Conservation (phyloP, 352 stramenopile genomes). For the Phytophthora brassicae region DNA sequence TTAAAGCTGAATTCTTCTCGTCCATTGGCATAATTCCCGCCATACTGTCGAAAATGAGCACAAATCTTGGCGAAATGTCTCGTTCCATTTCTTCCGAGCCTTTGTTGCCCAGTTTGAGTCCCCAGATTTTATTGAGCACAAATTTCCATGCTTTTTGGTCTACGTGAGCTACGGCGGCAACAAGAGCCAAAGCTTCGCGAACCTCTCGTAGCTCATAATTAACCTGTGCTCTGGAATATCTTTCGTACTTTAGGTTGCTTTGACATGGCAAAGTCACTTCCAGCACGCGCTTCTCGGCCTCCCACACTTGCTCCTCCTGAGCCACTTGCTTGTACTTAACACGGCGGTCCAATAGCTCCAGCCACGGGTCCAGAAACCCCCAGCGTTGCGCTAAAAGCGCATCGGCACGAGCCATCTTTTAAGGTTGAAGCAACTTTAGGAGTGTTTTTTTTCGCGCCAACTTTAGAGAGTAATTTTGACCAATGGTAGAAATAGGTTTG, state of each 20-base stretch:
- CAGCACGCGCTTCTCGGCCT: neutral
- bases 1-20: neutral
- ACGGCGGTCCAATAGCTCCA: no score
- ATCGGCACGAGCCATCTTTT: no score
- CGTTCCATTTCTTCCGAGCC: constrained; percentile 3
- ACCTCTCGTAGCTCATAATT: neutral
- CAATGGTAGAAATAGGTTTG: no score
- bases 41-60: neutral
- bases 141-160: constrained; percentile 10
- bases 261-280: neutral
- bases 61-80: constrained; percentile 1
- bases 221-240: neutral
- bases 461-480: no score
- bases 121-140: constrained; percentile 1
- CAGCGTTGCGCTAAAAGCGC: no score
- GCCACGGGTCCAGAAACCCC: no score
- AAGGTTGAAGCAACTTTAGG: no score
- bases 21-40: neutral
- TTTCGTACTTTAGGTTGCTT: neutral
- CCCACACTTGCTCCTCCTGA: neutral
- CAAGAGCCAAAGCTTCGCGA: neutral
- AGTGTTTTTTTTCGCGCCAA: no score
- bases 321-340: no score
- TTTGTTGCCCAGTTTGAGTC: neutral
- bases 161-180: neutral